These are phyloP conservation scores for Sphagnum contortum DNA, from an alignment of 225 moss, liverwort and hornwort species.

Conservation along the genomic window DNA sequence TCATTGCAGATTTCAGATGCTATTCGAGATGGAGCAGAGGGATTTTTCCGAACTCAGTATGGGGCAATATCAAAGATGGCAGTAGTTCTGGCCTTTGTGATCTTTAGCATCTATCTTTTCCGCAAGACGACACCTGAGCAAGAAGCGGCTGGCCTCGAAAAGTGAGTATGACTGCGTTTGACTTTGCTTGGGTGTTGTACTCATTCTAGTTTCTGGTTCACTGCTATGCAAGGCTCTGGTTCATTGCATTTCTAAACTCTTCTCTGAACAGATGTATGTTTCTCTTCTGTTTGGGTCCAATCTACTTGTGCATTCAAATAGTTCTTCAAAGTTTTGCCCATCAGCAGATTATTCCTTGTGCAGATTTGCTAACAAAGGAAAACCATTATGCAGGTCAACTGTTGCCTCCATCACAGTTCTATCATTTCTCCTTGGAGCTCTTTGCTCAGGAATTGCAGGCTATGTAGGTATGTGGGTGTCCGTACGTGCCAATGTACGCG, in stretches of 20 bases:
- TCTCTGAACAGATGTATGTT: too few relatives aligned
- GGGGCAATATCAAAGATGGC: conserved; percentile 97
- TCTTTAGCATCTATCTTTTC: conserved; percentile 77
- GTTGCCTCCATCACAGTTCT: conserved; percentile 82
- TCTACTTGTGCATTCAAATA: too few relatives aligned
- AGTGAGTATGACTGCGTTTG: conserved; percentile 22
- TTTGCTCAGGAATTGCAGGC: conserved; percentile 93
- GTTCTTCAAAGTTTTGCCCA: too few relatives aligned
- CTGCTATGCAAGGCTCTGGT: too few relatives aligned
- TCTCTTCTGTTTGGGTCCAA: too few relatives aligned
- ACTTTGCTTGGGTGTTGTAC: too few relatives aligned
- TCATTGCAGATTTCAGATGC: conserved; percentile 83
- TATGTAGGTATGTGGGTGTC: conserved; percentile 99
- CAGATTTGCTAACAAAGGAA: too few relatives aligned
- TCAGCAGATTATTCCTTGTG: too few relatives aligned
- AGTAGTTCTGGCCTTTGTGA: conserved; percentile 64
- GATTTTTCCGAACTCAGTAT: conserved; percentile 92
- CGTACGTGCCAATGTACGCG: conserved; percentile 94
- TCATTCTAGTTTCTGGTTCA: too few relatives aligned
- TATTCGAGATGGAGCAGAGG: conserved; percentile 96
- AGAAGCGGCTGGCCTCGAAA: conserved; percentile 82
- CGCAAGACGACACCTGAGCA: conserved; percentile 85
- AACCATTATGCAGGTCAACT: conserved; percentile 38
- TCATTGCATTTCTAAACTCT: too few relatives aligned
- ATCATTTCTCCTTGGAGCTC: conserved; percentile 87